A percentile compares a stretch with the other conserved stretches of the same genome.
These are phyloP conservation scores for Mesostigma viride DNA, from an alignment of 139 green algal genomes.

Conservation along the genomic window DNA sequence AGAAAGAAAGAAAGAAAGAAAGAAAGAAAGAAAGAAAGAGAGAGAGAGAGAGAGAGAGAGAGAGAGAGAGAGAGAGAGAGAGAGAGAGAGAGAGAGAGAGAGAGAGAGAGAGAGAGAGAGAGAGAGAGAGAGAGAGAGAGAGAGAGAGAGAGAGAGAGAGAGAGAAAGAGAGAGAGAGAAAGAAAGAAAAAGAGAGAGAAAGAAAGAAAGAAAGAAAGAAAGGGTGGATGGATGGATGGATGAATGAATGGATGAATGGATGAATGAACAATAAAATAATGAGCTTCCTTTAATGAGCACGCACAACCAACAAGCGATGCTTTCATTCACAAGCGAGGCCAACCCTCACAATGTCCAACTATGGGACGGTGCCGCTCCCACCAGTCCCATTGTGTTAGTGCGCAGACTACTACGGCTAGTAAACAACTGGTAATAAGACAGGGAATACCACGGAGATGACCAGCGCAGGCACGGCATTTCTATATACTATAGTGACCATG, in stretches of 20 bases:
- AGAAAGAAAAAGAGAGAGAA: neutral
- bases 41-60: constrained; percentile 1
- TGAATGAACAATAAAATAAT: no score
- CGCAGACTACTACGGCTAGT: neutral
- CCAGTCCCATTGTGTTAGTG: neutral
- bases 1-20: no score
- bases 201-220: no score
- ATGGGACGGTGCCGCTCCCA: neutral
- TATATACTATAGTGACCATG: no score
- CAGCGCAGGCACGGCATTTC: no score
- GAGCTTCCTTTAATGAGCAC: no score
- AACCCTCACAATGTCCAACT: neutral
- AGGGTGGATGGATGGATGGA: no score
- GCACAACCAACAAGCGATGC: no score
- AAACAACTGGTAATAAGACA: neutral
- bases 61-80: constrained; percentile 1
- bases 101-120: neutral
- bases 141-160: neutral
- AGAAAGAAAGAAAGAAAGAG: neutral
- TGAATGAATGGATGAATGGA: no score
- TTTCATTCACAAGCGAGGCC: neutral
- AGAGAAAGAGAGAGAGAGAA: constrained; percentile 6
- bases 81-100: neutral
- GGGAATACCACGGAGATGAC: no score
- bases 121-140: neutral